These are phyloP conservation scores for Amoeboradix gromovi DNA, from an alignment of 371 early-diverging fungal genomes.

Conservation along the genomic window DNA sequence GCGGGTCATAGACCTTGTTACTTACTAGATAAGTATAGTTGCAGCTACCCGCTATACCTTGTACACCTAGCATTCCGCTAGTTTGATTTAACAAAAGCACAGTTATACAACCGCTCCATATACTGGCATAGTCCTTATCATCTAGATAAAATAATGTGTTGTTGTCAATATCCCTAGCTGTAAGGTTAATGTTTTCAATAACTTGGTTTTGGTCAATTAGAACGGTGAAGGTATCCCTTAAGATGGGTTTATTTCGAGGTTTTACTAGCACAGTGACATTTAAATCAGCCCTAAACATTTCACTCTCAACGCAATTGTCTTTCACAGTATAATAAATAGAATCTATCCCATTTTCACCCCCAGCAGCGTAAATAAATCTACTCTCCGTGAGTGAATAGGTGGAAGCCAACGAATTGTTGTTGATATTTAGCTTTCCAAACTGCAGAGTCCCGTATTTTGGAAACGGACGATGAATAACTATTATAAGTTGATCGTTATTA, in stretches of 20 bases:
- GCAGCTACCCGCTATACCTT: neutral
- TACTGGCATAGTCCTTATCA: neutral
- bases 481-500: neutral
- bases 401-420: neutral
- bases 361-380: neutral
- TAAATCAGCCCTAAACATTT: neutral
- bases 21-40: neutral
- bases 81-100: neutral
- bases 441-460: constrained; percentile 1
- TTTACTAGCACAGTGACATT: neutral
- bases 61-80: neutral
- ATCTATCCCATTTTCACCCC: neutral
- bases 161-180: neutral
- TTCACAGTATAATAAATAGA: neutral
- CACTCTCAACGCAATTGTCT: neutral
- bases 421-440: constrained; percentile 1
- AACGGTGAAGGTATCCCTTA: neutral
- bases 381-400: neutral
- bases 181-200: neutral
- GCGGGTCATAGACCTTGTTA: neutral
- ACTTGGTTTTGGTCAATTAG: neutral
- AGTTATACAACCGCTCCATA: neutral
- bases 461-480: neutral
- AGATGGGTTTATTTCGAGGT: neutral
- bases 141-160: neutral